phyloP scores from a whole-genome alignment of 2,329 filamentous ascomycete genomes.

The Alternaria ventricosa region DNA sequence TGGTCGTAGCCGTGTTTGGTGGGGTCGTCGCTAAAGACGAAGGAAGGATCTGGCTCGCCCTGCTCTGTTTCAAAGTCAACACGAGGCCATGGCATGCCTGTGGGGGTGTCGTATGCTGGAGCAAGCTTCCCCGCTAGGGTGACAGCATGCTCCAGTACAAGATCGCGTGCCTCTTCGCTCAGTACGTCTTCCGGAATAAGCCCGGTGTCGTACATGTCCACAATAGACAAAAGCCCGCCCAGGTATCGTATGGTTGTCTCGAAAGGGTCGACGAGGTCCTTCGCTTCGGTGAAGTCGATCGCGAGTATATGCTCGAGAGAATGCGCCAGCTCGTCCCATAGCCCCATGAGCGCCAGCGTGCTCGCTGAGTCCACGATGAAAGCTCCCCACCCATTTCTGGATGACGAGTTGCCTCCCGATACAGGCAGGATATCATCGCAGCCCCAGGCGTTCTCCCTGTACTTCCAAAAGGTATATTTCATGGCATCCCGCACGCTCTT shows the following conservation, averaged over 20 bases:
- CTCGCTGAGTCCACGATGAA: conserved; percentile 52
- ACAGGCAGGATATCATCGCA: conserved; percentile 50
- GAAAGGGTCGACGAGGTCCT: conserved; percentile 50
- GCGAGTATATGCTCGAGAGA: conserved; percentile 48
- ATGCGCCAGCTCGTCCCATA: conserved; percentile 52
- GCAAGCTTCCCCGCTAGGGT: conserved; percentile 47
- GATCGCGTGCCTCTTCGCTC: conserved; percentile 36
- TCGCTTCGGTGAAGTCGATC: conserved; percentile 46
- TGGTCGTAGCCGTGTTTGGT: conserved; percentile 41
- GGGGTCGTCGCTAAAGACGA: conserved; percentile 35
- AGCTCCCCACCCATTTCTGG: conserved; percentile 52
- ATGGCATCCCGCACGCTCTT: conserved; percentile 47
- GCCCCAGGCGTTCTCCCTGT: conserved; percentile 50
- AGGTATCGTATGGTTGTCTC: conserved; percentile 53
- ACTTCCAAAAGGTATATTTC: conserved; percentile 51
- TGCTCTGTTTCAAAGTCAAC: conserved; percentile 49
- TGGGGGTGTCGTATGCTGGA: conserved; percentile 50
- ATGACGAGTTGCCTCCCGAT: conserved; percentile 43
- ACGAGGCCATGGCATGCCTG: conserved; percentile 55
- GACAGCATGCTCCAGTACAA: conserved; percentile 48
- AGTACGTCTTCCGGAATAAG: conserved; percentile 46
- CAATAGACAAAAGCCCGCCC: conserved; percentile 48
- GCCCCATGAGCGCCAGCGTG: conserved; percentile 51
- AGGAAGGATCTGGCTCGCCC: conserved; percentile 41
- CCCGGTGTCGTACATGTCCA: conserved; percentile 52